phyloP scores from a whole-genome alignment of 1,139 yeast species.

The Geotrichum candidum region DNA sequence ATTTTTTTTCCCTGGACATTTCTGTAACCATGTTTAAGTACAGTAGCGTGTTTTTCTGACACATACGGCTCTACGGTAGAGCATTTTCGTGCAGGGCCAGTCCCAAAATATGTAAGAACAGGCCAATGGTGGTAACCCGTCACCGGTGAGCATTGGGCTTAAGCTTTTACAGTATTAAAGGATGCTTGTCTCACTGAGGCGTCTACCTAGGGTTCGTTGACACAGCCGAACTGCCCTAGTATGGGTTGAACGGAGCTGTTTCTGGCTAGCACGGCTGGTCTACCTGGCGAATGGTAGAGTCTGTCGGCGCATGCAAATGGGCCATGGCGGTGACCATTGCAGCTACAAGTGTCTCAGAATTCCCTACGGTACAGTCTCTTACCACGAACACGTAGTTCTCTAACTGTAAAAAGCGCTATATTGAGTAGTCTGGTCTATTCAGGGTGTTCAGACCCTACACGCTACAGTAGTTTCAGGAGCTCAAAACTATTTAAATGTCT shows the following conservation, averaged over 20 bases:
- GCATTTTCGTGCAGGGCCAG: neutral
- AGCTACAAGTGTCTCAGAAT: neutral
- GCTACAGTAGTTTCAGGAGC: no score
- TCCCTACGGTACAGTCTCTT: neutral
- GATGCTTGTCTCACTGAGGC: neutral
- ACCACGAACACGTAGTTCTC: neutral
- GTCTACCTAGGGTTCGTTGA: neutral
- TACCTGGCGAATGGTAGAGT: neutral
- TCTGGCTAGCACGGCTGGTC: neutral
- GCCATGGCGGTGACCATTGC: neutral
- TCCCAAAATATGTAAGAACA: neutral
- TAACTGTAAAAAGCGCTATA: neutral
- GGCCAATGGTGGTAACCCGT: neutral
- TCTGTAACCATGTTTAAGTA: no score
- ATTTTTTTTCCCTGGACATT: no score
- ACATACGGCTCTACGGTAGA: neutral
- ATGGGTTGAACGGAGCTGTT: neutral
- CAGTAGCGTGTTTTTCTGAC: no score
- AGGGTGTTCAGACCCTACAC: no score
- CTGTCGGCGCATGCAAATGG: neutral
- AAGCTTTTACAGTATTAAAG: neutral
- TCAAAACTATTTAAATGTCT: no score
- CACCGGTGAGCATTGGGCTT: neutral
- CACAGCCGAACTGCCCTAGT: neutral
- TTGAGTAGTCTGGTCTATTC: neutral